Percentiles rank a stretch among this genome's conserved stretches.
phyloP scores from a whole-genome alignment of 805 yeast genomes.

The Saccharomycopsis sp. region DNA sequence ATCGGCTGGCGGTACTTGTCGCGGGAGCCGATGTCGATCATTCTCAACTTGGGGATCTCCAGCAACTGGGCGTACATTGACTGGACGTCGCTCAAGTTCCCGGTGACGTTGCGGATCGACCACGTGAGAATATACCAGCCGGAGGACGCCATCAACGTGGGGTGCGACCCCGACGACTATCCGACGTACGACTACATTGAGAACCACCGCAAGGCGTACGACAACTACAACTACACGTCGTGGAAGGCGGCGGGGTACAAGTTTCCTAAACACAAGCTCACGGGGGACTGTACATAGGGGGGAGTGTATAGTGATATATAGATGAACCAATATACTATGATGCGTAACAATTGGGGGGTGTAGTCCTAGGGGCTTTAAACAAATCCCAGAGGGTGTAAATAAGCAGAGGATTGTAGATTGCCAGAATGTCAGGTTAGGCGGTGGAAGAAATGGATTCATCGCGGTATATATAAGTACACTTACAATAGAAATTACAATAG shows the following conservation, averaged over 20 bases:
- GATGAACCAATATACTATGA: no score
- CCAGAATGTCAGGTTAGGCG: no score
- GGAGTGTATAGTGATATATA: no score
- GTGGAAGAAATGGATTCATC: no score
- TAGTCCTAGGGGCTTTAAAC: no score
- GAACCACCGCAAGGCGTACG: slow-evolving; percentile 61
- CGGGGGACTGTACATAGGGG: slow-evolving; percentile 38
- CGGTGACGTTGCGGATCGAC: slow-evolving; percentile 69
- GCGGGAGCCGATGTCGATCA: slow-evolving; percentile 88
- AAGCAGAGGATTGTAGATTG: no score
- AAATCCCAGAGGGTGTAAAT: no score
- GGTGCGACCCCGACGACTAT: slow-evolving; percentile 81
- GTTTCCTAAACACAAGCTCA: slow-evolving; percentile 55
- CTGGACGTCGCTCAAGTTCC: slow-evolving; percentile 78
- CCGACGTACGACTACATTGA: slow-evolving; percentile 85
- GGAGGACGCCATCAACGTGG: slow-evolving; percentile 44
- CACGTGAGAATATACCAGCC: slow-evolving; percentile 94
- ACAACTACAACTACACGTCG: slow-evolving; percentile 57
- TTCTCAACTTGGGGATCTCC: slow-evolving; percentile 85
- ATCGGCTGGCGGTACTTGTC: slow-evolving; percentile 74
- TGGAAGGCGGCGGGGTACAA: slow-evolving; percentile 75
- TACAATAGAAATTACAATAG: no score
- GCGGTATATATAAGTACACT: no score
- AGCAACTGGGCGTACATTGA: slow-evolving; percentile 91
- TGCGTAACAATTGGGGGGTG: no score